These are phyloP conservation scores for Hysterangium stoloniferum DNA, from an alignment of 768 basidiomycete genomes.

Conservation along the genomic window DNA sequence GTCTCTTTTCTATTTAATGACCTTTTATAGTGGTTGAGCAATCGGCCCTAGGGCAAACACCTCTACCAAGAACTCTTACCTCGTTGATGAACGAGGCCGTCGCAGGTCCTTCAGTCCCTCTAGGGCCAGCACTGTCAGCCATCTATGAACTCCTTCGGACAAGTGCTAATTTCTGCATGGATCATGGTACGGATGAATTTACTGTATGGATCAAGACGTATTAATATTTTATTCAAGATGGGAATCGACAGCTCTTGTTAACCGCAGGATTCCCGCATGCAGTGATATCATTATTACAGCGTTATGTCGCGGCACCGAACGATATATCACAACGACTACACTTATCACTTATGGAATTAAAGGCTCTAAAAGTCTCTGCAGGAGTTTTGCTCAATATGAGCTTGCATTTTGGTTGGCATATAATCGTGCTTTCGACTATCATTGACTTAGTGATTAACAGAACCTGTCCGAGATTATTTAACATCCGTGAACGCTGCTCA, in stretches of 20 bases:
- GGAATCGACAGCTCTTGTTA: conserved; percentile 62
- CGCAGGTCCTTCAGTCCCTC: conserved; percentile 39
- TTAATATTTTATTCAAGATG: conserved; percentile 42
- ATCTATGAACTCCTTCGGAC: conserved; percentile 68
- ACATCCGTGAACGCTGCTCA: conserved; percentile 60
- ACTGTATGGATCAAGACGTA: conserved; percentile 1
- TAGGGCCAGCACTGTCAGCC: conserved; percentile 37
- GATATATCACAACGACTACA: conserved; percentile 30
- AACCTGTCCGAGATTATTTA: conserved; percentile 61
- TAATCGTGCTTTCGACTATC: conserved; percentile 5
- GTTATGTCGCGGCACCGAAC: conserved; percentile 37
- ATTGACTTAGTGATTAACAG: conserved; percentile 29
- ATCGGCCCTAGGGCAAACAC: conserved; percentile 54
- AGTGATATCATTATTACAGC: conserved; percentile 59
- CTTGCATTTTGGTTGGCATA: conserved; percentile 58
- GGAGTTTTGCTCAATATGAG: conserved; percentile 75
- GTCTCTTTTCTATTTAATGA: conserved; percentile 11
- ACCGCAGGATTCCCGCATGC: conserved; percentile 65
- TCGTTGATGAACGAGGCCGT: conserved; percentile 52
- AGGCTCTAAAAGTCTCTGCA: conserved; percentile 67
- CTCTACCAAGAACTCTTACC: conserved; percentile 57
- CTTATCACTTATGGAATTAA: conserved; percentile 58
- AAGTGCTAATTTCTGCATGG: conserved; percentile 77
- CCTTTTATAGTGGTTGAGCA: conserved; percentile 55
- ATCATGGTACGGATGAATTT: conserved; percentile 50